phyloP scores from a whole-genome alignment of 2,329 filamentous ascomycete species.

The Aspergillus novoparasiticus region DNA sequence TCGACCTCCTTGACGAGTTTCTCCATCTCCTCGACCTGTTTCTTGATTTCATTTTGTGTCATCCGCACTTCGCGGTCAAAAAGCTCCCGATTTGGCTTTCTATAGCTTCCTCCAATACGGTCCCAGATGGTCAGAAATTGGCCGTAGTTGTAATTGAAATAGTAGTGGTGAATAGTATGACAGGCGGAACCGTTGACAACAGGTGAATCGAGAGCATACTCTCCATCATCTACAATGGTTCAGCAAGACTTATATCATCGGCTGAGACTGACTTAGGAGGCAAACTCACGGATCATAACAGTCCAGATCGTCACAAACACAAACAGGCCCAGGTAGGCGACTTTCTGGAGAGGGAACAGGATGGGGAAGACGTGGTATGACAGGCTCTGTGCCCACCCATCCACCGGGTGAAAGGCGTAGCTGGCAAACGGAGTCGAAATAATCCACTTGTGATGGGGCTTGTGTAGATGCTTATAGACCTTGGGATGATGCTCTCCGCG shows the following conservation, averaged over 20 bases:
- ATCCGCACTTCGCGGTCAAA: conserved; percentile 16
- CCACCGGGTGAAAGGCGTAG: conserved; percentile 91
- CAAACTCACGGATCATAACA: conserved; percentile 69
- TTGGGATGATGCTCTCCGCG: conserved; percentile 76
- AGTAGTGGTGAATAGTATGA: conserved; percentile 87
- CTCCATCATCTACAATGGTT: conserved; percentile 68
- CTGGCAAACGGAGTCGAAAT: conserved; percentile 92
- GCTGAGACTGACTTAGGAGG: background rate
- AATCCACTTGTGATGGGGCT: conserved; percentile 99
- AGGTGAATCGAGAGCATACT: conserved; percentile 83
- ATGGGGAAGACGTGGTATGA: conserved; percentile 93
- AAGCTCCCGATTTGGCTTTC: conserved; percentile 16
- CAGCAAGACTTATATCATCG: background rate
- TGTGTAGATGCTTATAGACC: conserved; percentile 87
- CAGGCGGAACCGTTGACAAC: conserved; percentile 94
- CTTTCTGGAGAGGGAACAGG: conserved; percentile 88
- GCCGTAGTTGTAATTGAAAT: conserved; percentile 91
- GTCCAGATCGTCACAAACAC: conserved; percentile 95
- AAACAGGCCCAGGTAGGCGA: conserved; percentile 81
- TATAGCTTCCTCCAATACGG: conserved; percentile 72
- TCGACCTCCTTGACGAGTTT: conserved; percentile 17
- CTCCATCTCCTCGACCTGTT: conserved; percentile 15
- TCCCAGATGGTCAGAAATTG: conserved; percentile 95
- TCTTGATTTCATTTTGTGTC: conserved; percentile 11
- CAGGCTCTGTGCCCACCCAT: conserved; percentile 83